Evolutionary conservation across 805 yeast species (phyloP).

Genomic region (Hanseniaspora hatyaiensis): DNA sequence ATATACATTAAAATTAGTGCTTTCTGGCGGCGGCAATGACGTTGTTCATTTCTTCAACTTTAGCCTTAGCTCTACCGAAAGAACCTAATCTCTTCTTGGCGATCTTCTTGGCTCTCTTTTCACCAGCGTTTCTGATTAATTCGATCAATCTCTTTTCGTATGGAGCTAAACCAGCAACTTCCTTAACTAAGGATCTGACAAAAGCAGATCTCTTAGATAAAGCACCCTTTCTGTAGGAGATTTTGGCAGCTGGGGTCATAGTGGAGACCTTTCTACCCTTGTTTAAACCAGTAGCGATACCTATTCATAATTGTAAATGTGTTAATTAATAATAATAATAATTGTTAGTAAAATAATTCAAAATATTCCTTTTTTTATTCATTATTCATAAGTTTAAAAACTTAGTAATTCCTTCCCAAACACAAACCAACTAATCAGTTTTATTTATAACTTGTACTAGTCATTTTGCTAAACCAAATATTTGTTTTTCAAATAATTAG

Average conservation of each 20-base stretch:
- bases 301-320: constrained; percentile 29
- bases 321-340: neutral
- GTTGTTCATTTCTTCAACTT: constrained; percentile 96
- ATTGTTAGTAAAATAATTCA: constrained; percentile 13
- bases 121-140: constrained; percentile 99
- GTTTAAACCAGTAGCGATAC: constrained; percentile 97
- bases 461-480: no score
- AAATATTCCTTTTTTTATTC: neutral
- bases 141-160: constrained; percentile 99
- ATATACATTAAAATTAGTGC: constrained; percentile 41
- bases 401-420: no score
- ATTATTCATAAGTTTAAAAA: no score
- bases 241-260: constrained; percentile 74
- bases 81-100: constrained; percentile 99
- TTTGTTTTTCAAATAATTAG: no score
- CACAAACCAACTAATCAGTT: no score
- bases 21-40: constrained; percentile 95
- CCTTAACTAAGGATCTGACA: constrained; percentile 90
- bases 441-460: no score
- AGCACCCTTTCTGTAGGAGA: constrained; percentile 94
- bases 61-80: constrained; percentile 98
- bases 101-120: constrained; percentile 99
- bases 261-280: constrained; percentile 95
- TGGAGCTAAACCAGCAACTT: constrained; percentile 98
- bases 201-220: constrained; percentile 88